Conservation (phyloP, 768 basidiomycete species). For the Brasilioporus rufonigricans region DNA sequence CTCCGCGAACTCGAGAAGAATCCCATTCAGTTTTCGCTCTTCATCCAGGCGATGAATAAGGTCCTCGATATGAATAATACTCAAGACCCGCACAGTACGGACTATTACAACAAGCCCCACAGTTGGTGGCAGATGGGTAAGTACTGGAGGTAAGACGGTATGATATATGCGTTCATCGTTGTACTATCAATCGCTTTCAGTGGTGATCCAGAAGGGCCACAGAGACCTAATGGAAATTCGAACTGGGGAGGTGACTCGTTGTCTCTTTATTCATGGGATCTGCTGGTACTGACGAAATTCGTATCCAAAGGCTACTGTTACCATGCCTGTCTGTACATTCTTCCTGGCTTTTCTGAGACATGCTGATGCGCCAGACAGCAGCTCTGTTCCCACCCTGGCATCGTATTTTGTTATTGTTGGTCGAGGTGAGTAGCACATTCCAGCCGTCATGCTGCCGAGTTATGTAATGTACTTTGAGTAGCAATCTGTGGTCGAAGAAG, state of each 20-base stretch:
- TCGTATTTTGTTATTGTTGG: too few relatives aligned
- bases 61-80: conserved; percentile 7
- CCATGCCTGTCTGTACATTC: conserved; percentile 10
- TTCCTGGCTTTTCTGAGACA: neutral
- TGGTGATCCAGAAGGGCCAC: too few relatives aligned
- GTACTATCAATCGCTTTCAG: neutral
- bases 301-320: conserved; percentile 17
- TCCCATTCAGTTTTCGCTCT: too few relatives aligned
- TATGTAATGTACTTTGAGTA: too few relatives aligned
- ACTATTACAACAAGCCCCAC: conserved; percentile 9
- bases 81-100: neutral
- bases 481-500: too few relatives aligned
- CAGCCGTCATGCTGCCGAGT: too few relatives aligned
- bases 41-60: conserved; percentile 2
- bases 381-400: conserved; percentile 23
- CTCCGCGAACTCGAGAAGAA: too few relatives aligned
- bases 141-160: neutral
- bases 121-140: conserved; percentile 23
- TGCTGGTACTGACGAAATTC: conserved; percentile 1
- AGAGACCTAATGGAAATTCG: too few relatives aligned
- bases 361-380: conserved; percentile 10
- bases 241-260: conserved; percentile 5
- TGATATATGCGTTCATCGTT: neutral
- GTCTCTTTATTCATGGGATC: neutral
- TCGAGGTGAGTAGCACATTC: conserved; percentile 6